Percentiles rank a stretch among this genome's conserved stretches.
These are phyloP conservation scores for Vitis riparia DNA, from an alignment of 164 flowering plant genomes.

Conservation along the genomic window DNA sequence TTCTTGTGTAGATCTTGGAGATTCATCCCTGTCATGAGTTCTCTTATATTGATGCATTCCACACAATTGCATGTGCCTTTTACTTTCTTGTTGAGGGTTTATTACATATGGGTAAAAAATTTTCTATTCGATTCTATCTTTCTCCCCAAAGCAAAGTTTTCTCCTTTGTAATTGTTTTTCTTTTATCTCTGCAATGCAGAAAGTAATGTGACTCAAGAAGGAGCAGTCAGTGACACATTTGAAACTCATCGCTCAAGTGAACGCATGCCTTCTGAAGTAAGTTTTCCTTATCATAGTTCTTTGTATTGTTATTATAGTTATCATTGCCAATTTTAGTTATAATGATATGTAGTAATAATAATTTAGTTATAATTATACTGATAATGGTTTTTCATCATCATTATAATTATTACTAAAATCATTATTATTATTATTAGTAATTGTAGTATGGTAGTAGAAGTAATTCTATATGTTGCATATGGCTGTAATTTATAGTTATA, in stretches of 20 bases:
- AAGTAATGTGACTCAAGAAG: constrained; percentile 27
- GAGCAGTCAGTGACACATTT: constrained; percentile 14
- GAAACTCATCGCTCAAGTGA: constrained; percentile 26
- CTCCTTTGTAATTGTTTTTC: not conserved
- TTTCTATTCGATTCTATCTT: not conserved
- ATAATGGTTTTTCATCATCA: too few species aligned
- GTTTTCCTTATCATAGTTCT: constrained; percentile 5
- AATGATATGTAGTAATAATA: too few species aligned
- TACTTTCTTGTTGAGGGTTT: not conserved
- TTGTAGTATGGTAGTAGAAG: too few species aligned
- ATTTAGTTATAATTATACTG: too few species aligned
- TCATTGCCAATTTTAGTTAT: too few species aligned
- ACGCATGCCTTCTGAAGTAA: constrained; percentile 34
- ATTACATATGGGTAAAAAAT: not conserved
- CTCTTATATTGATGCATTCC: too few species aligned
- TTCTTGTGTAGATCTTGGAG: too few species aligned
- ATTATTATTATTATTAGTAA: too few species aligned
- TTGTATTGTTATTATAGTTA: too few species aligned
- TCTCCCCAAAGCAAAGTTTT: not conserved
- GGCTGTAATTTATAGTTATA: not conserved
- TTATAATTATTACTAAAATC: too few species aligned
- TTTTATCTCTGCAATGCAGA: constrained; percentile 23
- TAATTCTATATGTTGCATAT: not conserved
- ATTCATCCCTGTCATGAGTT: too few species aligned
- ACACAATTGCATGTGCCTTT: not conserved